A percentile compares a stretch with the other conserved stretches of the same genome.
phyloP scores from a whole-genome alignment of 192 early-diverging fungal genomes.

The Hyaloraphidium curvatum region DNA sequence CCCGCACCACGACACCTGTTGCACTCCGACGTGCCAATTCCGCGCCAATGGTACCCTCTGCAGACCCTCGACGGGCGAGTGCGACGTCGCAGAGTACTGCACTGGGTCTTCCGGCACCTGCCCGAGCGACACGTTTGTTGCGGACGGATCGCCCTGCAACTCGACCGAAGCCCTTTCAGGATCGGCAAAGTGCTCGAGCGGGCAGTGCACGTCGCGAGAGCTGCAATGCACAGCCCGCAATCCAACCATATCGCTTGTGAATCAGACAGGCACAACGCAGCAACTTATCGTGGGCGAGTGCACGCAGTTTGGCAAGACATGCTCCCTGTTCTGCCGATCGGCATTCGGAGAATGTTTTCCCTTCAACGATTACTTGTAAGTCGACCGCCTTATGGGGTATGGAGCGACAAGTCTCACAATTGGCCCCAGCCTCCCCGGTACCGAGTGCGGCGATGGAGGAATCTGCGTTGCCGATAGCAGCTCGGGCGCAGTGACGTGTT shows the following conservation, averaged over 20 bases:
- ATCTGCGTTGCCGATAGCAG: neutral
- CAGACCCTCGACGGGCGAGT: neutral
- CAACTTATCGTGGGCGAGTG: no score
- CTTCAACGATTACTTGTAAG: neutral
- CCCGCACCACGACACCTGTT: neutral
- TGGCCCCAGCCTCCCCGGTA: neutral
- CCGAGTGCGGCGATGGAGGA: neutral
- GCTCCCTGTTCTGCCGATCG: neutral
- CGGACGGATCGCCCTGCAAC: neutral
- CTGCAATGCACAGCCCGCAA: neutral
- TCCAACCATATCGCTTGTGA: neutral
- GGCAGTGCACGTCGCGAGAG: neutral
- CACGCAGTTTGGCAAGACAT: neutral
- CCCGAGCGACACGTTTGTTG: neutral
- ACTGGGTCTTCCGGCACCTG: neutral
- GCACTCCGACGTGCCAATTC: neutral
- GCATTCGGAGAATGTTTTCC: neutral
- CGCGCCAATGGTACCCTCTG: neutral
- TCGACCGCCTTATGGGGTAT: neutral
- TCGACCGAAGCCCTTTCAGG: neutral
- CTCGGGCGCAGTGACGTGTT: neutral
- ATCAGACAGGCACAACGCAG: neutral
- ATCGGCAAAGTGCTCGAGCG: neutral
- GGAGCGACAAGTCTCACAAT: neutral
- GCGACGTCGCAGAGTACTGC: neutral